phyloP scores from a whole-genome alignment of 306 rosid genomes.

The Prunus fruticosa region DNA sequence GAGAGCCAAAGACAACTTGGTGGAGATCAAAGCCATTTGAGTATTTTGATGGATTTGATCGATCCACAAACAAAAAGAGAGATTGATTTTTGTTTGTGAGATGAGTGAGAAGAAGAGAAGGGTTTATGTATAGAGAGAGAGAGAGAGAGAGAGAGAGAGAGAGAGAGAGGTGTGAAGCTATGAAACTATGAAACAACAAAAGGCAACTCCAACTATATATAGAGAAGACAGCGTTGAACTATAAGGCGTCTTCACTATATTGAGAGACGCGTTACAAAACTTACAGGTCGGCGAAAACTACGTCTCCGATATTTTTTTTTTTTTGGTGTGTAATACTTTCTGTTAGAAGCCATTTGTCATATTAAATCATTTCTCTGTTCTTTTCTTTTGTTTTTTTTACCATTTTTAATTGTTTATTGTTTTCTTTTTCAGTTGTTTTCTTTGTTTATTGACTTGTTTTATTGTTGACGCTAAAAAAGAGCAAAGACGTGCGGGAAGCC shows the following conservation, averaged over 20 bases:
- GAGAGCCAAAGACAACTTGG: slow-evolving; percentile 36
- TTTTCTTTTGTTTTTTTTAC: no score
- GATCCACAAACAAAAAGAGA: background rate
- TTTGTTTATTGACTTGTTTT: slow-evolving; percentile 1
- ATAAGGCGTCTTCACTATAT: background rate
- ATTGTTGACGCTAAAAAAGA: background rate
- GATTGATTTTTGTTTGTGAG: background rate
- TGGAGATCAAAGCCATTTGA: slow-evolving; percentile 42
- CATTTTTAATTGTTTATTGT: no score
- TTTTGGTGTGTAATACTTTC: background rate
- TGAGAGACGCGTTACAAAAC: background rate
- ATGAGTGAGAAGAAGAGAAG: slow-evolving; percentile 7
- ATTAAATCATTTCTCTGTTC: background rate
- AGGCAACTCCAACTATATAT: slow-evolving; percentile 20
- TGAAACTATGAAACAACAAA: slow-evolving; percentile 21
- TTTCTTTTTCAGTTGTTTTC: background rate
- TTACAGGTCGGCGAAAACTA: background rate
- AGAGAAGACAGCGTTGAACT: background rate
- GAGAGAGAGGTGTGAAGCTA: background rate
- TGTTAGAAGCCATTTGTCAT: background rate
- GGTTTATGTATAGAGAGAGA: background rate
- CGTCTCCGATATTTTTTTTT: background rate
- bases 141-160: no score
- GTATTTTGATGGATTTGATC: no score
- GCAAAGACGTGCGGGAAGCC: slow-evolving; percentile 11